These are phyloP conservation scores for Anthostomella pinea DNA, from an alignment of 2,329 filamentous ascomycete genomes.

Conservation along the genomic window DNA sequence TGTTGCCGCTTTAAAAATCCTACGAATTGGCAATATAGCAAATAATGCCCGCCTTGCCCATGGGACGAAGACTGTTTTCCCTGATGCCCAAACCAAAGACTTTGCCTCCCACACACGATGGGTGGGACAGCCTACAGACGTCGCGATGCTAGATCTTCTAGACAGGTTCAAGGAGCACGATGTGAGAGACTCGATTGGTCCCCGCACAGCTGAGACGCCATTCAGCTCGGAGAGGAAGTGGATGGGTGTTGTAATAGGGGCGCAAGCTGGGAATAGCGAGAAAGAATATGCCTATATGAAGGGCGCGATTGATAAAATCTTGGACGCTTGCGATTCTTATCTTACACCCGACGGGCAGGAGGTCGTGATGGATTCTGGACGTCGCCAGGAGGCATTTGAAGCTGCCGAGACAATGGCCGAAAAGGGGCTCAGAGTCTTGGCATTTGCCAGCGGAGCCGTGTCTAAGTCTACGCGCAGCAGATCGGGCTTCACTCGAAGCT, in stretches of 20 bases:
- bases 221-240: conserved; percentile 98
- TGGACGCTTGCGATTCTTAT: conserved; percentile 87
- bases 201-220: conserved; percentile 78
- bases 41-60: conserved; percentile 86
- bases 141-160: conserved; percentile 91
- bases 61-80: conserved; percentile 76
- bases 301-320: conserved; percentile 82
- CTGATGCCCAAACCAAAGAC: conserved; percentile 72
- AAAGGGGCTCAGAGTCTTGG: conserved; percentile 85
- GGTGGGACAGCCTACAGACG: conserved; percentile 95
- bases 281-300: conserved; percentile 92
- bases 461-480: conserved; percentile 43
- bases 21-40: conserved; percentile 92
- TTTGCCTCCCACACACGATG: conserved; percentile 74
- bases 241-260: conserved; percentile 92
- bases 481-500: conserved; percentile 45
- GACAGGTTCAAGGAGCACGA: conserved; percentile 92
- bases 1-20: conserved; percentile 71
- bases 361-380: conserved; percentile 74
- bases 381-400: conserved; percentile 69
- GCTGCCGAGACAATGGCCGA: conserved; percentile 85
- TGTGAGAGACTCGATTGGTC: conserved; percentile 80
- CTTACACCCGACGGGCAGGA: conserved; percentile 83
- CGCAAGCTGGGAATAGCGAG: conserved; percentile 54
- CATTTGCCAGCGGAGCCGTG: conserved; percentile 83